Percentiles rank a stretch among this genome's conserved stretches.
phyloP scores from a whole-genome alignment of 192 early-diverging fungal species.

The Coemansia sp. region DNA sequence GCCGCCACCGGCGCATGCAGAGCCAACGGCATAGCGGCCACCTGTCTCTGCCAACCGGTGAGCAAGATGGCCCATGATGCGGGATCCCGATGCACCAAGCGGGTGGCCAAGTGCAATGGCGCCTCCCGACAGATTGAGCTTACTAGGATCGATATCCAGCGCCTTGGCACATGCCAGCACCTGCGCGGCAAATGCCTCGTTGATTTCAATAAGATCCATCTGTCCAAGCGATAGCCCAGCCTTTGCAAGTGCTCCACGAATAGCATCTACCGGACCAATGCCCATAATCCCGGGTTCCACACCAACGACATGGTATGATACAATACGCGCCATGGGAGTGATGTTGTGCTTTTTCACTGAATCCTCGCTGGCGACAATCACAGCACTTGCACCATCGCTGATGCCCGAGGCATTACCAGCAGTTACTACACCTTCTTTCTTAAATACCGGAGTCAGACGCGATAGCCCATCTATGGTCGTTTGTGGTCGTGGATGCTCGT shows the following conservation, averaged over 20 bases:
- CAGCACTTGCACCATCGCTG: slow-evolving; percentile 86
- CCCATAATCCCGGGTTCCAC: slow-evolving; percentile 95
- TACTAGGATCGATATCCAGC: slow-evolving; percentile 74
- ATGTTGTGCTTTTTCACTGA: slow-evolving; percentile 78
- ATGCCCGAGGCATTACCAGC: slow-evolving; percentile 97
- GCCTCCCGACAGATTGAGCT: slow-evolving; percentile 87
- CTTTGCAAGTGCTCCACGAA: slow-evolving; percentile 77
- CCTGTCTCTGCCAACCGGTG: slow-evolving; percentile 80
- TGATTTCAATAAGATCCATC: slow-evolving; percentile 92
- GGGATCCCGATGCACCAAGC: slow-evolving; percentile 91
- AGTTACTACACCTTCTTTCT: slow-evolving; percentile 85
- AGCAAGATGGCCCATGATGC: slow-evolving; percentile 85
- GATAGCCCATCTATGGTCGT: slow-evolving; percentile 75
- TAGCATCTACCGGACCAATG: slow-evolving; percentile 93
- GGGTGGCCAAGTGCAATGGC: slow-evolving; percentile 94
- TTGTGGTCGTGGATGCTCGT: slow-evolving; percentile 90
- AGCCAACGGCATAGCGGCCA: slow-evolving; percentile 85
- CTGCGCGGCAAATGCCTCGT: slow-evolving; percentile 98
- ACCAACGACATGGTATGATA: slow-evolving; percentile 80
- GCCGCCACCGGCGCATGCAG: slow-evolving; percentile 96
- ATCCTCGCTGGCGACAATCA: slow-evolving; percentile 82
- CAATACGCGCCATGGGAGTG: slow-evolving; percentile 81
- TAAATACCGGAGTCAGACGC: slow-evolving; percentile 85
- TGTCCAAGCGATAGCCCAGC: slow-evolving; percentile 75
- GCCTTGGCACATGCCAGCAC: slow-evolving; percentile 87